A percentile compares a stretch with the other conserved stretches of the same genome.
These are phyloP conservation scores for Parathielavia appendiculata DNA, from an alignment of 495 filamentous ascomycete species.

Conservation along the genomic window DNA sequence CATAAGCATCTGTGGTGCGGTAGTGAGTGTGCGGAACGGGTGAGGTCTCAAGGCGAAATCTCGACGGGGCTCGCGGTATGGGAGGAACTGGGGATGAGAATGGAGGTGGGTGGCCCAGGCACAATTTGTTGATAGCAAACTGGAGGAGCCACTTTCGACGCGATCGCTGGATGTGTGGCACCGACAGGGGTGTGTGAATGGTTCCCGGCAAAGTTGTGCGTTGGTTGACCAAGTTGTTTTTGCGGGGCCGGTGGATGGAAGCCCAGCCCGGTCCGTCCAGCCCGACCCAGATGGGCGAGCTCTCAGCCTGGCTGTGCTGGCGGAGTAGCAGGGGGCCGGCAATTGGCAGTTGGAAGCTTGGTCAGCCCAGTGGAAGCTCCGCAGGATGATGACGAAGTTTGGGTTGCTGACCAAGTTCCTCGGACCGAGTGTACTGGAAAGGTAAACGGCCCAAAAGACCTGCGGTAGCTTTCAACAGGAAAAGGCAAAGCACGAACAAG, in stretches of 20 bases:
- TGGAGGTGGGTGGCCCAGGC: slow-evolving; percentile 7
- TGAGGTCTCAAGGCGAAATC: too few species aligned
- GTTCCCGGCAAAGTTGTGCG: slow-evolving; percentile 7
- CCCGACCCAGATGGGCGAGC: slow-evolving; percentile 6
- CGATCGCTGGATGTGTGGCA: slow-evolving; percentile 9
- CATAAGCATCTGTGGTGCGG: slow-evolving; percentile 2
- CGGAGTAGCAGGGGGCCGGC: neutral
- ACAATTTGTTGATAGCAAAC: slow-evolving; percentile 17
- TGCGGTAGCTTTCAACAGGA: too few species aligned
- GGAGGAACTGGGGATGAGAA: neutral
- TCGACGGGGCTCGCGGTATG: neutral
- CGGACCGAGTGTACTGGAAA: neutral
- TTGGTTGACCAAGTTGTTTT: neutral
- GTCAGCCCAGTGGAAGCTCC: neutral
- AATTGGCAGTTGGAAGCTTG: neutral
- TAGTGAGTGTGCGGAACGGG: neutral
- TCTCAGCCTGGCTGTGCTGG: neutral
- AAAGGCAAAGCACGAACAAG: neutral
- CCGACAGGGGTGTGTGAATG: slow-evolving; percentile 15
- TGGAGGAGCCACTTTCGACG: slow-evolving; percentile 7
- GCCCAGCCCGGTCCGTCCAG: slow-evolving; percentile 12
- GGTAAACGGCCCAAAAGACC: neutral
- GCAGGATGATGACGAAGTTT: slow-evolving; percentile 12
- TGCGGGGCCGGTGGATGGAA: slow-evolving; percentile 7
- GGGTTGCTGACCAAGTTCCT: slow-evolving; percentile 9